phyloP scores from a whole-genome alignment of 2,329 filamentous ascomycete species.

The Drechslera avenae region DNA sequence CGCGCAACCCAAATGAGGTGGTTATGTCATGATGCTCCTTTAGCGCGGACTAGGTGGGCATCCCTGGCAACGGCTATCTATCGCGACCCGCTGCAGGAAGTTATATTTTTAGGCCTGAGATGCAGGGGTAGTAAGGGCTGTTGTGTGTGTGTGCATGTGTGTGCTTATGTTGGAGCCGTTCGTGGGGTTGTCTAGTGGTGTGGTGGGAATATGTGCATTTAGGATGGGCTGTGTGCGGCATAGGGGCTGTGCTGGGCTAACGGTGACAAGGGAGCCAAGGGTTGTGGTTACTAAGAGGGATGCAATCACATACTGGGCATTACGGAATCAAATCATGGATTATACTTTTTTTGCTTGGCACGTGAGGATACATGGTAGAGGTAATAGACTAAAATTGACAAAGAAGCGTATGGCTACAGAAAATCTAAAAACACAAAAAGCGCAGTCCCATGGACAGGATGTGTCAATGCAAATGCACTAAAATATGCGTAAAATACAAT shows the following conservation, averaged over 20 bases:
- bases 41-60: conserved; percentile 7
- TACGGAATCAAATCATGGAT: too few relatives aligned
- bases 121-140: background rate
- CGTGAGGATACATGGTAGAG: too few relatives aligned
- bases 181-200: conserved; percentile 3
- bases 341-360: too few relatives aligned
- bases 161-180: conserved; percentile 3
- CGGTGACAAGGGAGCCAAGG: too few relatives aligned
- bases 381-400: conserved; percentile 17
- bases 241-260: conserved; percentile 1
- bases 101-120: conserved; percentile 18
- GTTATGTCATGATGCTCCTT: conserved; percentile 20
- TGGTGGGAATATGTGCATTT: background rate
- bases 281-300: too few relatives aligned
- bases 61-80: conserved; percentile 13
- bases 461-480: background rate
- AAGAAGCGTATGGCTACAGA: conserved; percentile 23
- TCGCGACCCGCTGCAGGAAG: conserved; percentile 10
- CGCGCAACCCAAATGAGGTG: background rate
- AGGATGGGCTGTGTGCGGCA: conserved; percentile 4
- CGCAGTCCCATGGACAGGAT: background rate
- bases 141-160: conserved; percentile 1
- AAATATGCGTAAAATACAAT: conserved; percentile 5
- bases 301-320: too few relatives aligned
- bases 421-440: conserved; percentile 12